Base-by-base conservation (phyloP, 169 alveolate genomes). In the Plasmodium cynomolgi region DNA sequence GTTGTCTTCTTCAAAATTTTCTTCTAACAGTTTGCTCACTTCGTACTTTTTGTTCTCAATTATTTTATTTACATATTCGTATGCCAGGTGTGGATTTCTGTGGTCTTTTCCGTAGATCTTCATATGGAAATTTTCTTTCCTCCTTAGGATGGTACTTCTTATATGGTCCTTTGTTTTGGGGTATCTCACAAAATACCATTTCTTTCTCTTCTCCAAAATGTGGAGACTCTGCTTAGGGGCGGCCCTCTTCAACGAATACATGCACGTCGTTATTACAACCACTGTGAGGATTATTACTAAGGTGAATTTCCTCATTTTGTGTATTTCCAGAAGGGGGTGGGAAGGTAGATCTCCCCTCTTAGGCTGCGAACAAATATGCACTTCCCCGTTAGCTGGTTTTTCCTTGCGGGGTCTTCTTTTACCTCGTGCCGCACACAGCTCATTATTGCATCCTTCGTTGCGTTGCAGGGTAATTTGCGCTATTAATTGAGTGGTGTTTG, bases 11-110 rank as follows among this genome's bases (percentile, higher is more conserved):
- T 81, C 92, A 26, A 58, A 29, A 73, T 92, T 68, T 91, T 91
- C 95, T 91, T 91, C 95, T 37, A 91, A 44, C 26, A 91, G 75
- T 77, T 91, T 91, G n/a, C 85, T 56, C 31, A 91, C 84, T 91
- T 91, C 95, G 75, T 91, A 91, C 39, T 91, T 91, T 72, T 91
- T 91, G 84, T 91, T 91, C 71, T 91, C 95, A 81, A 91, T 81
- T 41, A 91, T 91, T 31, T 82, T 91, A 72, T 91, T 91, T 23
- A 81, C 75, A 72, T 91, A 58, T 68, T 91, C 95, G 75, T 81
- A 81, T 56, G 95, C 95, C 44, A 91, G 83, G 83, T 91, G 58
- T 5, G 95, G 95, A 33, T 91, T 91, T 11, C 95, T 44, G 26
- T 81, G 77, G 74, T 91, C 95, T 20, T 72, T 91, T 23, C 95